Conservation (phyloP, 306 rosid genomes). For the Rosa persica region DNA sequence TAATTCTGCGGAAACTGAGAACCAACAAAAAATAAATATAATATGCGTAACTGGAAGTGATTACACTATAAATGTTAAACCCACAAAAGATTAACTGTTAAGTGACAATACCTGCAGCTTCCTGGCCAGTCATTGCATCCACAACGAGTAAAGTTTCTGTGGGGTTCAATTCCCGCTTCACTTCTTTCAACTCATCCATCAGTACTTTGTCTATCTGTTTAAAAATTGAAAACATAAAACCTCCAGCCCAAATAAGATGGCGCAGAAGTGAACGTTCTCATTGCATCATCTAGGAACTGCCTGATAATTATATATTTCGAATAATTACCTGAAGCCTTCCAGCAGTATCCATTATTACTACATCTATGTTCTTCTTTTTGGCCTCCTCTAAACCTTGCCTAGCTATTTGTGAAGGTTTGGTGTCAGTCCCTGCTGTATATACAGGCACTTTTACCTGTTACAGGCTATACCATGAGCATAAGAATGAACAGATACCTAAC, state of each 20-base stretch:
- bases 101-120: constrained; percentile 81
- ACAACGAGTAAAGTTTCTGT: constrained; percentile 94
- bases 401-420: constrained; percentile 86
- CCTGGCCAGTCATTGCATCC: constrained; percentile 99
- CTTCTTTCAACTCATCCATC: constrained; percentile 99
- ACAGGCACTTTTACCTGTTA: constrained; percentile 93
- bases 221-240: constrained; percentile 2
- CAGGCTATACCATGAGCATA: constrained; percentile 42
- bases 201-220: constrained; percentile 84
- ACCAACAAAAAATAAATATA: not conserved
- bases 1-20: not conserved
- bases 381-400: constrained; percentile 94
- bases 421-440: constrained; percentile 83
- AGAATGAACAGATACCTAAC: constrained; percentile 11
- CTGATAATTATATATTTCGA: constrained; percentile 7
- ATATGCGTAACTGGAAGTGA: not conserved
- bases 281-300: not conserved
- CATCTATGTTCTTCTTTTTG: constrained; percentile 82
- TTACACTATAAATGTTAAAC: not conserved
- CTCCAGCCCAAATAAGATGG: not conserved
- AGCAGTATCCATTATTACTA: constrained; percentile 92
- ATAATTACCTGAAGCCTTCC: constrained; percentile 95
- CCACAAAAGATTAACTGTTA: constrained; percentile 18
- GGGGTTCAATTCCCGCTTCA: constrained; percentile 71
- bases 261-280: constrained; percentile 10